Conservation (phyloP, 345 rosid genomes). For the Gossypium sturtianum region DNA sequence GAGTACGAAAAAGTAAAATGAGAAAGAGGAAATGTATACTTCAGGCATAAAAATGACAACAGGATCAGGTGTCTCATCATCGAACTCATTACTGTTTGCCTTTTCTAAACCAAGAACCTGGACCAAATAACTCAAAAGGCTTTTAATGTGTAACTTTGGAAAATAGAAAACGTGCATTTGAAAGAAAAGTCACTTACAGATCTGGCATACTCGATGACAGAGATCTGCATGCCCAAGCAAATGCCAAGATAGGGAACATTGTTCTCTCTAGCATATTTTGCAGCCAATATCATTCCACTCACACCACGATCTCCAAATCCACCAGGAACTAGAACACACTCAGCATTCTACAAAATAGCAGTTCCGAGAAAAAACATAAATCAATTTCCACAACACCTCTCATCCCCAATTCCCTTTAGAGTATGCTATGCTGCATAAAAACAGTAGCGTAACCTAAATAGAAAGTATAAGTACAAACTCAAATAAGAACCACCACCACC, state of each 20-base stretch:
- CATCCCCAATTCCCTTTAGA: not conserved
- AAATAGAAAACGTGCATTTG: slow-evolving; percentile 1
- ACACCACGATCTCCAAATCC: slow-evolving; percentile 99
- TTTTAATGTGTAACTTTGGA: not conserved
- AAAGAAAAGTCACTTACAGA: slow-evolving; percentile 48
- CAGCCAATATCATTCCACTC: slow-evolving; percentile 89
- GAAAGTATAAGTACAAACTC: not conserved
- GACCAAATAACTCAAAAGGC: slow-evolving; percentile 21
- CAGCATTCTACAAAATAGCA: slow-evolving; percentile 56
- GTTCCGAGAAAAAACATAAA: not conserved
- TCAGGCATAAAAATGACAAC: slow-evolving; percentile 96
- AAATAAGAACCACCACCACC: not conserved
- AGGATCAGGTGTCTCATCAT: slow-evolving; percentile 64
- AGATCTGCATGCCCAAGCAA: slow-evolving; percentile 97
- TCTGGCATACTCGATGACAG: slow-evolving; percentile 93
- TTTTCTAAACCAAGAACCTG: slow-evolving; percentile 76
- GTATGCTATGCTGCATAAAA: not conserved
- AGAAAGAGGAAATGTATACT: slow-evolving; percentile 34
- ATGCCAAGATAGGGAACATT: slow-evolving; percentile 87
- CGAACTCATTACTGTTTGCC: slow-evolving; percentile 88
- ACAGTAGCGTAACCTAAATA: not conserved
- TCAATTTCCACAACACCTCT: not conserved
- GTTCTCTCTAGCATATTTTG: slow-evolving; percentile 87
- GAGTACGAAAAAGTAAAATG: not conserved
- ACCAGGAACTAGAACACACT: slow-evolving; percentile 89